Evolutionary conservation across 768 basidiomycete genomes (phyloP).

Genomic region (Tricholoma terreum): DNA sequence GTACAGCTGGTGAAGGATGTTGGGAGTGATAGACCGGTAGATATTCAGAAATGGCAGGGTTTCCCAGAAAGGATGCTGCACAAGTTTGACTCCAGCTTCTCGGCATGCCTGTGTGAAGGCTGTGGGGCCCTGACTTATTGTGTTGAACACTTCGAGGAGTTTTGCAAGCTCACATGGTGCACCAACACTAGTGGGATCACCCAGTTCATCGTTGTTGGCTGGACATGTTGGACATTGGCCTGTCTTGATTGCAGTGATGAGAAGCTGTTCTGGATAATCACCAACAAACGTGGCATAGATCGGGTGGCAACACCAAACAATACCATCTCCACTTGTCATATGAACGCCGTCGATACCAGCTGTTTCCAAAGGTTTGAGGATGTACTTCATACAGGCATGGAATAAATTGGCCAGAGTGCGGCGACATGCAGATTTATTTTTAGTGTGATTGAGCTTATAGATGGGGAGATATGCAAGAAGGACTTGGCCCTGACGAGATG

Average conservation of each 20-base stretch:
- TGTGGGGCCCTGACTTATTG: background rate
- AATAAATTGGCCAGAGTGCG: constrained; percentile 25
- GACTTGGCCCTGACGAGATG: too few species aligned
- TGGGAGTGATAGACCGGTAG: constrained; percentile 22
- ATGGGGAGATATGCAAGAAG: too few species aligned
- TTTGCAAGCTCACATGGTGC: background rate
- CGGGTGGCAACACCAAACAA: background rate
- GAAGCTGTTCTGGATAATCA: too few species aligned
- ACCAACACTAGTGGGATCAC: too few species aligned
- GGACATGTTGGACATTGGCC: background rate
- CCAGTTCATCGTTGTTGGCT: too few species aligned
- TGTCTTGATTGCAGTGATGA: background rate
- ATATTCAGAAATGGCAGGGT: constrained; percentile 38
- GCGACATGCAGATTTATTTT: constrained; percentile 19
- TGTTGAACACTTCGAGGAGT: background rate
- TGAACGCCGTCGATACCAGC: constrained; percentile 10
- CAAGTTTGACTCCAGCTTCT: background rate
- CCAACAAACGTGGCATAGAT: too few species aligned
- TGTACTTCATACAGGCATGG: too few species aligned
- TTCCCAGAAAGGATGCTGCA: constrained; percentile 37
- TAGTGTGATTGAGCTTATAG: constrained; percentile 27
- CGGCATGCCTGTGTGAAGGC: background rate
- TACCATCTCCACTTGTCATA: background rate
- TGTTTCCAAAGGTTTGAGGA: too few species aligned
- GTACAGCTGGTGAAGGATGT: constrained; percentile 31